phyloP scores from a whole-genome alignment of 306 rosid genomes.

The Cucurbita pepo region DNA sequence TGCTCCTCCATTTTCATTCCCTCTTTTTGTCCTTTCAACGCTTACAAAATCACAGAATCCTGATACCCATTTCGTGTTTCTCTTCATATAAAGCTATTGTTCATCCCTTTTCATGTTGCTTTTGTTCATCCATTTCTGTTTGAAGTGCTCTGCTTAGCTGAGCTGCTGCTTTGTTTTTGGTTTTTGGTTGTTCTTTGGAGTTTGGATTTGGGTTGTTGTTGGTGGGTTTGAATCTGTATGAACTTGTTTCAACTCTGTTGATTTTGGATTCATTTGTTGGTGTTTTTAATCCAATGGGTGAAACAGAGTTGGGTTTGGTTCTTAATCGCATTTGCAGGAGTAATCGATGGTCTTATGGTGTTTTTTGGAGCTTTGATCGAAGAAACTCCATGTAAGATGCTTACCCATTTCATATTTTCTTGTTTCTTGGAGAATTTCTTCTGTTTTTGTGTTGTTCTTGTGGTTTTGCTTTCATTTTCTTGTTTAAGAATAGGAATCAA shows the following conservation, averaged over 20 bases:
- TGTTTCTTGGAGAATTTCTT: neutral
- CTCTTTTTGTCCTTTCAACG: constrained; percentile 4
- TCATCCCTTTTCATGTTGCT: neutral
- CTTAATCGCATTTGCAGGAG: constrained; percentile 43
- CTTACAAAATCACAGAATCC: neutral
- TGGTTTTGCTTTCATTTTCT: neutral
- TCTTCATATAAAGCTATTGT: neutral
- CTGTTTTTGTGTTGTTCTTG: neutral
- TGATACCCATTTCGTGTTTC: neutral
- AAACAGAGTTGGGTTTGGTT: constrained; percentile 18
- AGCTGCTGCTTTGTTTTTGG: neutral
- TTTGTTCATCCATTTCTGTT: neutral
- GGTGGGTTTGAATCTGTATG: constrained; percentile 4
- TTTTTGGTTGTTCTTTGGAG: neutral
- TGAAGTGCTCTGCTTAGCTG: neutral
- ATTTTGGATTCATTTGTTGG: constrained; percentile 8
- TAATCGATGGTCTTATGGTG: constrained; percentile 62
- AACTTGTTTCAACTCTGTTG: neutral
- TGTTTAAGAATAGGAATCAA: neutral
- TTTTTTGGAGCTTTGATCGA: constrained; percentile 63
- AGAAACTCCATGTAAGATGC: constrained; percentile 43
- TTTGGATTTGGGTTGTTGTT: constrained; percentile 2
- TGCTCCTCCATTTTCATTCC: neutral
- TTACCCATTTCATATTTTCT: neutral
- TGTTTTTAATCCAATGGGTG: constrained; percentile 27